Conservation (phyloP, 2,329 filamentous ascomycete species). For the Ophiostoma sp. region DNA sequence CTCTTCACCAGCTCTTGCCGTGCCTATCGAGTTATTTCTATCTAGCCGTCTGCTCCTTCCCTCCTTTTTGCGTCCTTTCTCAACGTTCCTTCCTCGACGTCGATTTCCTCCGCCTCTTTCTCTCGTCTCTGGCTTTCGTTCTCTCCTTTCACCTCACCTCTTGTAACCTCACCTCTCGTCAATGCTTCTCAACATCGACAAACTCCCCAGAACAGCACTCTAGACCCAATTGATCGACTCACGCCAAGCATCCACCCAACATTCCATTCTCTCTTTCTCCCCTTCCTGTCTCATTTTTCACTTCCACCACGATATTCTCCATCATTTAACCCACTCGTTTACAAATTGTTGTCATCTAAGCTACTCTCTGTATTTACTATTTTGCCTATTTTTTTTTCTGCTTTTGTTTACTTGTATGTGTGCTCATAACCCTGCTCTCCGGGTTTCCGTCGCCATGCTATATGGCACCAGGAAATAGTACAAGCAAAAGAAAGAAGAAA, state of each 20-base stretch:
- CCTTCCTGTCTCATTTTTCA: conserved; percentile 1
- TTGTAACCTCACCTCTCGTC: not conserved
- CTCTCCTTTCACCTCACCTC: not conserved
- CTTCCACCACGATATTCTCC: conserved; percentile 4
- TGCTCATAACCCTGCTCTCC: conserved; percentile 4
- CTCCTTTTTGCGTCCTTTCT: not conserved
- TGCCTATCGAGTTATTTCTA: not conserved
- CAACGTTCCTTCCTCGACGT: not conserved
- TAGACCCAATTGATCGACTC: not conserved
- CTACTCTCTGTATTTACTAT: not conserved
- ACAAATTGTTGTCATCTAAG: conserved; percentile 16
- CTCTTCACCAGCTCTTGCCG: not conserved
- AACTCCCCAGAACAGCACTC: no score
- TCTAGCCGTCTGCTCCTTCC: not conserved
- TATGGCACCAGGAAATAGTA: not conserved
- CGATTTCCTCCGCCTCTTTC: not conserved
- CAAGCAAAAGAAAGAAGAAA: not conserved
- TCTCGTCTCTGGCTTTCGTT: not conserved
- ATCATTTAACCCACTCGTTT: conserved; percentile 5
- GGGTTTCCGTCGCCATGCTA: not conserved
- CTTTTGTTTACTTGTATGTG: conserved; percentile 7
- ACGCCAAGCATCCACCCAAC: conserved; percentile 7
- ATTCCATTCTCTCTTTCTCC: conserved; percentile 9
- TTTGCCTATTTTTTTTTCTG: not conserved
- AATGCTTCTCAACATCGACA: no score